Base-by-base conservation (phyloP, 78 protist genomes). In the slime mould (Dictyostelium discoideum) region DNA sequence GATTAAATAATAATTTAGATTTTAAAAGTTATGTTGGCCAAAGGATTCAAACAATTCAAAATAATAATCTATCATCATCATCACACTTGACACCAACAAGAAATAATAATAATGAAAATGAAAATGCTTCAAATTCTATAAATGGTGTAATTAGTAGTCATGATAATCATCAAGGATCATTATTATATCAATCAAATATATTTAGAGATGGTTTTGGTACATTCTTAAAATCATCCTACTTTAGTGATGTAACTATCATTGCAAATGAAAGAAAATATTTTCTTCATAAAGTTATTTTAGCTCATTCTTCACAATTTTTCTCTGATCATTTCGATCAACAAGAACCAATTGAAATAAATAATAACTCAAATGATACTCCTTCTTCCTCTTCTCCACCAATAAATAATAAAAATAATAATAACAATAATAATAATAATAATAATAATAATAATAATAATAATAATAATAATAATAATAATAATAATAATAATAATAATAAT, bases 271-370 rank as follows among this genome's bases (percentile, higher is more conserved):
- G 54, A 46, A 37, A 50, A 57, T 86, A 85, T 74, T 85, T 79
- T 76, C 80, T 93, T 4, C 96, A 93, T 74, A 88, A 85, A 24
- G 96, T 93, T 4, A 93, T 93, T 14, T 74, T 93, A 13, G 85
- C 93, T 1, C 87, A 93, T 76, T 93, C 93, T 18, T 93, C 96
- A 22, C 84, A 93, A 60, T 86, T 76, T 37, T 93, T 93, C 22
- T 48, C 96, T 10, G 94, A 90, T 37, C 77, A 37, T 14, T 90
- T 90, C 39, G 94, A 90, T 37, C n/a, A 20, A 20, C 46, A 37
- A 44, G 84, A 42, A 78, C 65, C 65, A 54, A 54, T 54, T 54
- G 65, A 54, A 54, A 54, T 54, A 13, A 54, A 54, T 54, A 54
- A 54, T 54, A 14, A 1, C 18, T 16, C 13, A 2, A 22, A 54